Evolutionary conservation across 495 filamentous ascomycete genomes (phyloP), one percentile per base, ranked within the genome.

Genomic region (Xylaria palmicola): DNA sequence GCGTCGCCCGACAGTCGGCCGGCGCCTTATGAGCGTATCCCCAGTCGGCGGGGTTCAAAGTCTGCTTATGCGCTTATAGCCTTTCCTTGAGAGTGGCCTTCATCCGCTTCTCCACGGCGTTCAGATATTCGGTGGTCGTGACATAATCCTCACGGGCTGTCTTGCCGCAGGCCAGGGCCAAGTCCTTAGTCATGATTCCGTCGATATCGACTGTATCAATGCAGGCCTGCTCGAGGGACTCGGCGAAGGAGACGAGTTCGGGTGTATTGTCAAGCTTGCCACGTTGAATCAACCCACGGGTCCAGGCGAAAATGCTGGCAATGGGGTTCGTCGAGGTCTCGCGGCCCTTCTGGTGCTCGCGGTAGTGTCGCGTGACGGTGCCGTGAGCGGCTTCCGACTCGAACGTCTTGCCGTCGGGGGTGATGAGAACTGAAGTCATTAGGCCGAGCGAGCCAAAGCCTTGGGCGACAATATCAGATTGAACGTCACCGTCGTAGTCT

Each of bases 401-500:
- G 77, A 94, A 98, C 22, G 93, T 93, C 77, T 92, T 88, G 62
- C 94, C 94, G 72, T 93, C 89, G 44, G 94, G 94, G 41, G 94
- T 98, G 76, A 94, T 89, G 64, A 98, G 89, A 54, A 95, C 90
- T 29, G 92, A 97, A 71, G 93, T 98, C 94, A 98, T 98, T 56
- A 98, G 88, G 68, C 94, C 94, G 17, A 98, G 88, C 49, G 93
- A 97, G 66, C 94, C 94, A 75, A 98, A 98, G 62, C 94, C 94
- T 81, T 98, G 94, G 55, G 94, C 94, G 62, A 98, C 88, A 62
- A 98, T 91, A 73, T 98, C 94, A 77, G 93, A 97, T 83, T 97
- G 94, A 56, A 98, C 94, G 66, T 98, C 94, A 74, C 94, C 94
- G 72, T 98, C 94, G 81, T 98, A 98, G 83, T 98, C 90, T 92